Percentiles rank a stretch among this genome's conserved stretches.
phyloP scores from a whole-genome alignment of 2,329 filamentous ascomycete species.

The Verticillium albo-atrum region DNA sequence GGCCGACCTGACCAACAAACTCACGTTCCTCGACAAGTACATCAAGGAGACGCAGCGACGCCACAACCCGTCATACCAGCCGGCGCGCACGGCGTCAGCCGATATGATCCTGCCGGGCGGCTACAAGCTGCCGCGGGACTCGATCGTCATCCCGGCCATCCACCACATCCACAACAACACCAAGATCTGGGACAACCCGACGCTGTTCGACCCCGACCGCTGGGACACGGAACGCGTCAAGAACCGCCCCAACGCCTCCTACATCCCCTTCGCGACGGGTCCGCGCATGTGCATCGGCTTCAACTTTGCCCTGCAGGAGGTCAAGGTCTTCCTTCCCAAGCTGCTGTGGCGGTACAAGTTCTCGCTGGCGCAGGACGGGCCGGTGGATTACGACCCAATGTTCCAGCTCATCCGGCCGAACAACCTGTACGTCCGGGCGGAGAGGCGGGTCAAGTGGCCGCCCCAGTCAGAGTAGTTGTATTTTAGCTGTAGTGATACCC shows the following conservation, averaged over 20 bases:
- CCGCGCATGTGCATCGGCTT: constrained; percentile 58
- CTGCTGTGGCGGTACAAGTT: constrained; percentile 57
- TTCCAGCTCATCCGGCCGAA: constrained; percentile 54
- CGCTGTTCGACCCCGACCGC: constrained; percentile 53
- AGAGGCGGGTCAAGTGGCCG: constrained; percentile 45
- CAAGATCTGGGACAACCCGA: constrained; percentile 52
- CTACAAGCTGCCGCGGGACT: constrained; percentile 47
- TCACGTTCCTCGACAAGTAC: constrained; percentile 51
- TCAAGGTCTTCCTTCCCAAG: constrained; percentile 55
- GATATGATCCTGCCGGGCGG: constrained; percentile 57
- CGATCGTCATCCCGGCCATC: constrained; percentile 49
- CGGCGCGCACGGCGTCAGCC: constrained; percentile 49
- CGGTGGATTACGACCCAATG: constrained; percentile 54
- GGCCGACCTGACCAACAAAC: constrained; percentile 39
- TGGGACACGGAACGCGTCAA: constrained; percentile 53
- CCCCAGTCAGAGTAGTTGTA: constrained; percentile 12
- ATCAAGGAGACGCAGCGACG: constrained; percentile 57
- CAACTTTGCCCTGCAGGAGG: constrained; percentile 59
- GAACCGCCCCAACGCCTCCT: constrained; percentile 44
- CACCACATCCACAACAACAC: constrained; percentile 50
- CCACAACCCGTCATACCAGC: constrained; percentile 59
- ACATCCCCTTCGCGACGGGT: constrained; percentile 55
- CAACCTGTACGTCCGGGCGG: constrained; percentile 48
- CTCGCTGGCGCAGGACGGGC: constrained; percentile 39
- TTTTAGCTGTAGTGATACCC: background rate